Evolutionary conservation across 2,329 filamentous ascomycete genomes (phyloP), one percentile per base, ranked within the genome.

Genomic region (Pseudopyricularia cyperi): DNA sequence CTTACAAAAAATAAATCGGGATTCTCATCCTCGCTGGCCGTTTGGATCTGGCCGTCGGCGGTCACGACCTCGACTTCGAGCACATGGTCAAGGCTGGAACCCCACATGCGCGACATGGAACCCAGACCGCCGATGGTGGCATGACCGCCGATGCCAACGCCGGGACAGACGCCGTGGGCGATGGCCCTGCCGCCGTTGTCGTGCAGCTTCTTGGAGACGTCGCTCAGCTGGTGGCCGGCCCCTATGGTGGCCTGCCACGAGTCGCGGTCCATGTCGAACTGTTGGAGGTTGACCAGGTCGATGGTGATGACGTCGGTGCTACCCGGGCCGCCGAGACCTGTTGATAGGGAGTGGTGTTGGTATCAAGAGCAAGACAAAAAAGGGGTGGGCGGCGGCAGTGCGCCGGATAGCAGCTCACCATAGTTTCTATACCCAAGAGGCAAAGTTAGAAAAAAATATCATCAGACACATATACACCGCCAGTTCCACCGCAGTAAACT

Each of bases 31-130:
- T 73, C 65, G 56, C 65, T 78, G 8, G 73, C 75, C 3, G 65
- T 68, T 34, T 69, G 60, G 35, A 80, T 68, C 9, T 63, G 64
- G n/a, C 77, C 78, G 54, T 79, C 68, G 3, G 76, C 72, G 4
- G 75, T 77, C 3, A 80, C 77, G 4, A 79, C 75, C 60, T 79
- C 71, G 15, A 75, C 71, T 56, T 73, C 73, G 44, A 77, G 52
- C 28, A 82, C 65, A 34, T 79, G 75, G 57, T 82, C 78, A 2
- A 81, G 66, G 8, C 71, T 68, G 2, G 69, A 68, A 49, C 78
- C 78, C 76, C 77, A 81, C 71, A 78, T 77, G 19, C 78, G 69
- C 5, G 76, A 80, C 55, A 72, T 71, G n/a, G 75, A 73, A 0
- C 78, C 78, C 6, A 79, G 69, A 1, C 78, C 78, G 46, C 78